These are phyloP conservation scores for Myochromella boudieri DNA, from an alignment of 768 basidiomycete species.

Conservation along the genomic window DNA sequence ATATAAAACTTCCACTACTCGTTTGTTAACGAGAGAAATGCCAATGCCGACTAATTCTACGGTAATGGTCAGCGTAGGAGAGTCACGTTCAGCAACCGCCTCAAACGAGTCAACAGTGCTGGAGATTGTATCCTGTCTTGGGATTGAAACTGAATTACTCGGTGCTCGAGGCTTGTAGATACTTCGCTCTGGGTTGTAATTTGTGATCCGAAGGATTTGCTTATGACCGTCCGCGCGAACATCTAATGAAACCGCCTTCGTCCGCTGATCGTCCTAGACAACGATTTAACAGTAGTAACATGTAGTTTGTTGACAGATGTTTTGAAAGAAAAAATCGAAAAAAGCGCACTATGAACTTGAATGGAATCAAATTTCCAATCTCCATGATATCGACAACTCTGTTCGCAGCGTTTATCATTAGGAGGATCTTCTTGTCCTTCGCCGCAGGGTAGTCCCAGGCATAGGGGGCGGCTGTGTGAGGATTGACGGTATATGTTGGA, in stretches of 20 bases:
- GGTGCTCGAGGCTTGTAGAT: constrained; percentile 80
- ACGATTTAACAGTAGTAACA: neutral
- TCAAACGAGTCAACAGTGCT: constrained; percentile 80
- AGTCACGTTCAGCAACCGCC: constrained; percentile 73
- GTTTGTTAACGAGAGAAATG: constrained; percentile 85
- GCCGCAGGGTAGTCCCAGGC: constrained; percentile 95
- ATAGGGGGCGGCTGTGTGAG: constrained; percentile 61
- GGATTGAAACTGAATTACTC: constrained; percentile 41
- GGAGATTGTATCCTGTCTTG: constrained; percentile 69
- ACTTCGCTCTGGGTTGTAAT: constrained; percentile 83
- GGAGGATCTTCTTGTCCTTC: constrained; percentile 71
- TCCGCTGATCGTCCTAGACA: constrained; percentile 50
- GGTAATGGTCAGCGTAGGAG: constrained; percentile 62
- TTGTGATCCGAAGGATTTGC: constrained; percentile 84
- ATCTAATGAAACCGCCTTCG: constrained; percentile 81
- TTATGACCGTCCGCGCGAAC: constrained; percentile 86
- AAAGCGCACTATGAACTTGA: constrained; percentile 70
- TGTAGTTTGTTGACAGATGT: no score
- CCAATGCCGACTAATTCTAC: constrained; percentile 90
- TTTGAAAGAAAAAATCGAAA: neutral
- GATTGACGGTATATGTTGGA: constrained; percentile 54
- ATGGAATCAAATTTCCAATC: constrained; percentile 89
- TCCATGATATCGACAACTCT: constrained; percentile 89
- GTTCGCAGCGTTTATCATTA: constrained; percentile 59
- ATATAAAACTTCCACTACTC: constrained; percentile 88